Percentiles rank a stretch among this genome's conserved stretches.
Evolutionary conservation across 1,284 basidiomycete species (phyloP).

Genomic region (Ganoderma sinense): DNA sequence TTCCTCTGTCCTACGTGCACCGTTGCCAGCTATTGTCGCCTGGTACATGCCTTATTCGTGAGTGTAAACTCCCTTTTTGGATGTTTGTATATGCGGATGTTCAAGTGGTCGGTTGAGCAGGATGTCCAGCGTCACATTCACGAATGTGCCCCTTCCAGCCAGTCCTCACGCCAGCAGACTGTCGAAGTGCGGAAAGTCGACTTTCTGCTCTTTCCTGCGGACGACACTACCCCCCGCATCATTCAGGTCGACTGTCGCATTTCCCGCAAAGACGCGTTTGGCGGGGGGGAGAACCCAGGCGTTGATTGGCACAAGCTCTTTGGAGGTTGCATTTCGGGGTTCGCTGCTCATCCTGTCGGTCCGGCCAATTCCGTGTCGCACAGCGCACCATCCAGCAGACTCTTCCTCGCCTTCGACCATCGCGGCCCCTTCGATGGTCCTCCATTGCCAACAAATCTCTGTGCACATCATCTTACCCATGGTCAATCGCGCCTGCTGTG

Average conservation of each 20-base stretch:
- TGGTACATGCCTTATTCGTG: not conserved
- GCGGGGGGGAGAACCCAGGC: not conserved
- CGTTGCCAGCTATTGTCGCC: not conserved
- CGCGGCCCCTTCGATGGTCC: conserved; percentile 5
- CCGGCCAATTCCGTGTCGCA: not conserved
- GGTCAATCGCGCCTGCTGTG: conserved; percentile 7
- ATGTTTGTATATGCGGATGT: not conserved
- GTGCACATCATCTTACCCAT: conserved; percentile 6
- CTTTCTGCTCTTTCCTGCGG: conserved; percentile 6
- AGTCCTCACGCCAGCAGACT: not conserved
- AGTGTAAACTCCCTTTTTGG: not conserved
- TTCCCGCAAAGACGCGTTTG: not conserved
- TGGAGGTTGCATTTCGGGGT: not conserved
- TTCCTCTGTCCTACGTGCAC: conserved; percentile 4
- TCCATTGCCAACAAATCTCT: conserved; percentile 10
- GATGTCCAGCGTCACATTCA: conserved; percentile 4
- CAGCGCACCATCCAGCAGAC: conserved; percentile 6
- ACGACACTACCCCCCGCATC: conserved; percentile 3
- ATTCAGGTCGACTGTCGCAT: conserved; percentile 1
- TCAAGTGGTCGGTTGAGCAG: not conserved
- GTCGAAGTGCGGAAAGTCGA: conserved; percentile 3
- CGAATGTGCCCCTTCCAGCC: not conserved
- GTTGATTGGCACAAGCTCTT: not conserved
- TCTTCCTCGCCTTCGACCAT: conserved; percentile 19
- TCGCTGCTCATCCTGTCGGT: not conserved